phyloP scores from a whole-genome alignment of 139 green algal species.

The Diplosphaera chodatii region DNA sequence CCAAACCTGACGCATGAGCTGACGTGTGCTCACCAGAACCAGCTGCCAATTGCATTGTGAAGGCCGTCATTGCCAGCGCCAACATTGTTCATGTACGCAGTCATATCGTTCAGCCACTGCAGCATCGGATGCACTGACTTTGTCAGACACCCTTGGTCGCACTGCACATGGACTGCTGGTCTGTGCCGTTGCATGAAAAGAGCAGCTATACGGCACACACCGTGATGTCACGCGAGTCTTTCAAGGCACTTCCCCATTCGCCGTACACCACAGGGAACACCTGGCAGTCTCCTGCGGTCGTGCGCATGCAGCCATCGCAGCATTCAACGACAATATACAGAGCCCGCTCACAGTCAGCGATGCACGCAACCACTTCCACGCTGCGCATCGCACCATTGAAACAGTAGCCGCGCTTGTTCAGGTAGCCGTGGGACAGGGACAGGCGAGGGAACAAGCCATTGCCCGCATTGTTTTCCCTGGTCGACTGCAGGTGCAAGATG shows the following conservation, averaged over 20 bases:
- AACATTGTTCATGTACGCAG: neutral
- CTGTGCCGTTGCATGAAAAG: too few species aligned
- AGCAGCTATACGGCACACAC: too few species aligned
- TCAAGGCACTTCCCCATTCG: conserved; percentile 32
- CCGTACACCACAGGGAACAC: conserved; percentile 35
- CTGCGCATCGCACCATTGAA: neutral
- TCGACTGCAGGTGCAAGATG: neutral
- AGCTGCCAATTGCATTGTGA: neutral
- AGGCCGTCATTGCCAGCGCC: neutral
- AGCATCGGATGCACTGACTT: too few species aligned
- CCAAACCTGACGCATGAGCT: too few species aligned
- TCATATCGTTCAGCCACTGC: neutral
- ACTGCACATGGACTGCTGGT: too few species aligned
- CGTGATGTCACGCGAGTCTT: too few species aligned
- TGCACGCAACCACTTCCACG: too few species aligned
- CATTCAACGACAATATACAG: too few species aligned
- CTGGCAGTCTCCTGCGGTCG: conserved; percentile 9
- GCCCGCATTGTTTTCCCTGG: neutral
- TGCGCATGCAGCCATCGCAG: neutral
- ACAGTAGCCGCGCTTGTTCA: conserved; percentile 37
- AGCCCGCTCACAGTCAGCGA: too few species aligned
- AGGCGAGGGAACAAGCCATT: conserved; percentile 13
- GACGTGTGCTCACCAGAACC: neutral
- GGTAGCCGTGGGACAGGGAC: conserved; percentile 24
- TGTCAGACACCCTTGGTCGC: too few species aligned